phyloP scores from a whole-genome alignment of 164 flowering plant species.

The Chimonanthus salicifolius region DNA sequence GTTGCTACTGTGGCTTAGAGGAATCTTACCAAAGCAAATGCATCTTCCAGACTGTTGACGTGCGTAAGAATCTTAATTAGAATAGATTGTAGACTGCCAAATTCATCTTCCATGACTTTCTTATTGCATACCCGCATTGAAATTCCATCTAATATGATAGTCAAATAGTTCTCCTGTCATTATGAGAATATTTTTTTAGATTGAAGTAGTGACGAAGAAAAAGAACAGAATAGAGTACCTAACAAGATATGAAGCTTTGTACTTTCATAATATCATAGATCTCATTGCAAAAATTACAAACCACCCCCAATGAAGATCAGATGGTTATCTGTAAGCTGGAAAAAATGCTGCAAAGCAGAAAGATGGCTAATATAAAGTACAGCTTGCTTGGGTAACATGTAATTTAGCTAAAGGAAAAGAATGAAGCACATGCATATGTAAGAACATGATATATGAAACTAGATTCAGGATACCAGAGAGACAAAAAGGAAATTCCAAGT shows the following conservation, averaged over 20 bases:
- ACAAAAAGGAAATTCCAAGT: not conserved
- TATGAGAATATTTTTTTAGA: not conserved
- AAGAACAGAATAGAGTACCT: not conserved
- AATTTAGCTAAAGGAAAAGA: too few species aligned
- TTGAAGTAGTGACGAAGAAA: not conserved
- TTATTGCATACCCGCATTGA: conserved; percentile 32
- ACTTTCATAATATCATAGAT: not conserved
- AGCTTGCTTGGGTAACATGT: not conserved
- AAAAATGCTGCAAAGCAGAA: not conserved
- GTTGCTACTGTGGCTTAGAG: not conserved
- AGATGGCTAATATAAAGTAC: not conserved
- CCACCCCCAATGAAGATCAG: not conserved
- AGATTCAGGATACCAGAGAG: not conserved
- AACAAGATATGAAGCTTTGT: not conserved
- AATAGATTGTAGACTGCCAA: conserved; percentile 60
- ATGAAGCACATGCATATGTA: too few species aligned
- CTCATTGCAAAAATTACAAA: not conserved
- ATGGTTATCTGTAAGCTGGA: not conserved
- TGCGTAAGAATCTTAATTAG: conserved; percentile 65
- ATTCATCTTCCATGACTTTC: conserved; percentile 48
- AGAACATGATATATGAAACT: not conserved
- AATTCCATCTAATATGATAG: conserved; percentile 54
- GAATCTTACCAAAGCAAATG: conserved; percentile 60
- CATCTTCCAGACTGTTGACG: conserved; percentile 43
- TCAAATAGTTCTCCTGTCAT: conserved; percentile 54